Evolutionary conservation across 2,329 filamentous ascomycete species (phyloP).

Genomic region (Arthrobotrys musiformis): DNA sequence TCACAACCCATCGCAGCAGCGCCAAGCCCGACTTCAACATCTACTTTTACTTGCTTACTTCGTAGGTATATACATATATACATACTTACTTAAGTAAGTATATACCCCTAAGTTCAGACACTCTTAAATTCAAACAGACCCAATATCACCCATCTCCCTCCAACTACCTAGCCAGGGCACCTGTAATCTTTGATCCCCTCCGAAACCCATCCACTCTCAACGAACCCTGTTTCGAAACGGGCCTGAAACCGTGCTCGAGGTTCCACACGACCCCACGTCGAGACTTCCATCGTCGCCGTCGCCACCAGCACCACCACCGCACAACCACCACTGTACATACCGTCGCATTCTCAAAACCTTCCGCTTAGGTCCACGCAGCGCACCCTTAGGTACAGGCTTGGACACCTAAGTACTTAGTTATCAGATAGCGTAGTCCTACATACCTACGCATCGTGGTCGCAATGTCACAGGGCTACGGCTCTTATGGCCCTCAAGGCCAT

Average conservation of each 20-base stretch:
- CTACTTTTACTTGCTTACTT: too few species aligned
- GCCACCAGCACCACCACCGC: not conserved
- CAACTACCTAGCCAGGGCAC: not conserved
- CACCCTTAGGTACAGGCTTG: too few species aligned
- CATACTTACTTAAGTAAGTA: too few species aligned
- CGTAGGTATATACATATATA: not conserved
- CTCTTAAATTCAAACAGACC: slow-evolving; percentile 10
- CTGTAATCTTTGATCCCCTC: not conserved
- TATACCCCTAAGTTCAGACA: not conserved
- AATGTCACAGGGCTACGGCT: slow-evolving; percentile 52
- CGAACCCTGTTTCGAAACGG: slow-evolving; percentile 34
- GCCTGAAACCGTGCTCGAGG: slow-evolving; percentile 30
- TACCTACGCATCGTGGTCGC: not conserved
- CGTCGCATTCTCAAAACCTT: too few species aligned
- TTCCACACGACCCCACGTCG: slow-evolving; percentile 10
- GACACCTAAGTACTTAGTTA: too few species aligned
- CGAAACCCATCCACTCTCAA: slow-evolving; percentile 2
- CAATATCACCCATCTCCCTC: not conserved
- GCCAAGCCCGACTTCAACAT: not conserved
- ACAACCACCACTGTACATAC: not conserved
- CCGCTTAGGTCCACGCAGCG: too few species aligned
- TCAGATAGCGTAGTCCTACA: too few species aligned
- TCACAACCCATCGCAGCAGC: not conserved
- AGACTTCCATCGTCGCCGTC: not conserved
- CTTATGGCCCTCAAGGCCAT: slow-evolving; percentile 34